phyloP scores from a whole-genome alignment of 1,284 basidiomycete species.

The Ceratobasidium sp. region DNA sequence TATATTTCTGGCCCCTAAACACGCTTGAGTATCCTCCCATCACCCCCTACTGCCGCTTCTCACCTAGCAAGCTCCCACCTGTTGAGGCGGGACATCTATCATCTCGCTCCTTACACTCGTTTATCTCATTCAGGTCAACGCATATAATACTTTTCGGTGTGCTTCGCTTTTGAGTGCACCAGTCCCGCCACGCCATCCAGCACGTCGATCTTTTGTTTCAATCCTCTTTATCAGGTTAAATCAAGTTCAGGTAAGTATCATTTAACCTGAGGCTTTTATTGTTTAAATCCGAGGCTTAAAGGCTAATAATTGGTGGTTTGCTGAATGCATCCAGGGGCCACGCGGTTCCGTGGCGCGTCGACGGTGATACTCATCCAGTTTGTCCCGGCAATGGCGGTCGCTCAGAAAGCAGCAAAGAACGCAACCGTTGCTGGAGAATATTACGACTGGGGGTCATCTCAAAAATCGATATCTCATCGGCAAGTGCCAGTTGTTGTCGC shows the following conservation, averaged over 20 bases:
- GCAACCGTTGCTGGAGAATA: not conserved
- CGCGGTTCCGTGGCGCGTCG: not conserved
- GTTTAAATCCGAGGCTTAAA: no score
- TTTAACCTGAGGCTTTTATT: no score
- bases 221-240: no score
- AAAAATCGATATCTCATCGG: not conserved
- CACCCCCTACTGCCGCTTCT: not conserved
- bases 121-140: not conserved
- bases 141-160: no score
- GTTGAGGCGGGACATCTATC: no score
- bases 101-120: not conserved
- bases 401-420: not conserved
- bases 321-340: not conserved
- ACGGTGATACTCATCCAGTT: not conserved
- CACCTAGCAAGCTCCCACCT: no score
- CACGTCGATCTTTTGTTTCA: not conserved
- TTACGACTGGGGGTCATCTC: not conserved
- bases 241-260: no score
- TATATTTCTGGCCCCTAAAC: slow-evolving; percentile 5
- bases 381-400: not conserved
- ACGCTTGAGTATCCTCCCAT: not conserved
- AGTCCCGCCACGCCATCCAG: no score
- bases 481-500: slow-evolving; percentile 12
- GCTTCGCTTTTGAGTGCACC: no score
- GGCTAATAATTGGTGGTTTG: no score